Conservation (phyloP, 805 yeast genomes). For the Groenewaldozyma tartarivorans region DNA sequence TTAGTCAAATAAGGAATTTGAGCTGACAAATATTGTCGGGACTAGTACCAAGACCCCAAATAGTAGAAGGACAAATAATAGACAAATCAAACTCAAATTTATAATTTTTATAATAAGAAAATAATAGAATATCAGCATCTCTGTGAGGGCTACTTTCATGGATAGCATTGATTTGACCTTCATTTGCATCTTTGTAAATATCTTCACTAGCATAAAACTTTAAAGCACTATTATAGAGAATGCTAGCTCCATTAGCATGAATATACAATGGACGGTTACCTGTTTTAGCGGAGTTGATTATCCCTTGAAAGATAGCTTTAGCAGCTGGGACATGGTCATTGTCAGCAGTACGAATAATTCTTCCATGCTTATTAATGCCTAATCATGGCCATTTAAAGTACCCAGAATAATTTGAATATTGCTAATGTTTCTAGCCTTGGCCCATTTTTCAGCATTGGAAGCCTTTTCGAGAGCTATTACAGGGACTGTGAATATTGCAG, state of each 20-base stretch:
- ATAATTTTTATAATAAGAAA: conserved; percentile 6
- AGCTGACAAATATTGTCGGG: conserved; percentile 9
- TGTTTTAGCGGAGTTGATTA: conserved; percentile 2
- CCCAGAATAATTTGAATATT: conserved; percentile 8
- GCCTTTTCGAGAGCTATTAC: conserved; percentile 10
- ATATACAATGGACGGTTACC: conserved; percentile 11
- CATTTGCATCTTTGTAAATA: conserved; percentile 10
- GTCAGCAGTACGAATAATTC: conserved; percentile 11
- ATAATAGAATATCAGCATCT: conserved; percentile 10
- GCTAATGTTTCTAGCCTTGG: conserved; percentile 6
- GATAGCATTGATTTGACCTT: conserved; percentile 9
- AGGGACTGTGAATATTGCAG: conserved; percentile 6
- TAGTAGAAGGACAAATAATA: conserved; percentile 14
- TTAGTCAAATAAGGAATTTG: conserved; percentile 10
- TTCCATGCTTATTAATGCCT: conserved; percentile 6
- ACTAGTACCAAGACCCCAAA: conserved; percentile 17
- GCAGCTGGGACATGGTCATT: conserved; percentile 9
- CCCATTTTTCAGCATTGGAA: conserved; percentile 9
- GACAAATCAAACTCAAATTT: conserved; percentile 6
- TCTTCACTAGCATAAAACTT: conserved; percentile 4
- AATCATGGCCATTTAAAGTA: background rate
- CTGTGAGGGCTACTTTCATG: conserved; percentile 12
- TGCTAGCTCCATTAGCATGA: conserved; percentile 14
- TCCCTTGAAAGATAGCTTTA: conserved; percentile 8
- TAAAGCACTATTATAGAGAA: conserved; percentile 8